phyloP scores from a whole-genome alignment of 1,139 yeast species.

The Candida frijolesensis region DNA sequence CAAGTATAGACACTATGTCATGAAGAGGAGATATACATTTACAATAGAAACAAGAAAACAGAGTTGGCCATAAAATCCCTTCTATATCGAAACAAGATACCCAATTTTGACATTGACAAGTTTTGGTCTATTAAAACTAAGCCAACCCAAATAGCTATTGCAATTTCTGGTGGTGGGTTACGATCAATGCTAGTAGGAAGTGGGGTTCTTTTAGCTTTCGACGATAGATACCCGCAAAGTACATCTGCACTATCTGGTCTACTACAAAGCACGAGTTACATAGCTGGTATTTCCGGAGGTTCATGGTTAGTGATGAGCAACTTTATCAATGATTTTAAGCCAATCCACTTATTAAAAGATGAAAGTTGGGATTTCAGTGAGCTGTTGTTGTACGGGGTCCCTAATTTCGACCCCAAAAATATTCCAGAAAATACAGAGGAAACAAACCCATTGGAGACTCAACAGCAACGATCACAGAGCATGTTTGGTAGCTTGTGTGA shows the following conservation, averaged over 20 bases:
- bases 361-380: constrained; percentile 46
- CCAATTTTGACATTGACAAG: constrained; percentile 34
- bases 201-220: constrained; percentile 60
- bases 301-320: constrained; percentile 61
- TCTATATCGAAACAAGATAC: constrained; percentile 38
- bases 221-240: constrained; percentile 40
- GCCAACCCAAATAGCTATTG: constrained; percentile 50
- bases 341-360: constrained; percentile 37
- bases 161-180: constrained; percentile 77
- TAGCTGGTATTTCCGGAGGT: constrained; percentile 73
- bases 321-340: constrained; percentile 47
- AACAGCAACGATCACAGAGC: constrained; percentile 68
- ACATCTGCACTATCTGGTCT: constrained; percentile 49
- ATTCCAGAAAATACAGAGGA: constrained; percentile 3
- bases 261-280: constrained; percentile 54
- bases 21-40: constrained; percentile 41
- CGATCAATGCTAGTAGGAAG: constrained; percentile 69
- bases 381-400: constrained; percentile 59
- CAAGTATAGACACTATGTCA: constrained; percentile 21
- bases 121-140: constrained; percentile 20
- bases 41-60: constrained; percentile 32
- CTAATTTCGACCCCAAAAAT: constrained; percentile 36
- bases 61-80: constrained; percentile 32
- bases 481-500: constrained; percentile 14
- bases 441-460: background rate